A percentile compares a stretch with the other conserved stretches of the same genome.
Evolutionary conservation across 495 filamentous ascomycete genomes (phyloP).

Genomic region (Aspergillus homomorphus): DNA sequence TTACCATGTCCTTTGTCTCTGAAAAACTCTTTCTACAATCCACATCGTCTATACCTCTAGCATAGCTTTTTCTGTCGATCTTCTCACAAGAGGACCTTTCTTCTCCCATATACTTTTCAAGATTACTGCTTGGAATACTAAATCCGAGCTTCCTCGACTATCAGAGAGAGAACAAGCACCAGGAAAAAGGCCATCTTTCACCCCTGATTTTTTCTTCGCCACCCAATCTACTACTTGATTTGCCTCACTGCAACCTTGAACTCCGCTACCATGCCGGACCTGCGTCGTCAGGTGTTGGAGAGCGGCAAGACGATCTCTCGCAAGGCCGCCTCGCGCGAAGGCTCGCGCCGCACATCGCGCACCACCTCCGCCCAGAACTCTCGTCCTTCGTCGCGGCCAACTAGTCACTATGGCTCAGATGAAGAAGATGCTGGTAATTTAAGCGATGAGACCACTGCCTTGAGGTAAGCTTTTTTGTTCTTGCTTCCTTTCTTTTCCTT

Average conservation of each 20-base stretch:
- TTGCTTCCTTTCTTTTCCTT: slow-evolving; percentile 10
- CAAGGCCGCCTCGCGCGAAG: slow-evolving; percentile 74
- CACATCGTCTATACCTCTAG: slow-evolving; percentile 15
- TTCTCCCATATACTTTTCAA: background rate
- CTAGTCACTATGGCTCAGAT: slow-evolving; percentile 63
- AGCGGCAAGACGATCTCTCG: slow-evolving; percentile 89
- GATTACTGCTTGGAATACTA: too few relatives aligned
- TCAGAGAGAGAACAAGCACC: background rate
- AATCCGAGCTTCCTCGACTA: background rate
- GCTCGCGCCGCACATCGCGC: slow-evolving; percentile 63
- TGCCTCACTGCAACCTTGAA: too few relatives aligned
- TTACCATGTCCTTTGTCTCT: slow-evolving; percentile 33
- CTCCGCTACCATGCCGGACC: slow-evolving; percentile 50
- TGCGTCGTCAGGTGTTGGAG: slow-evolving; percentile 76
- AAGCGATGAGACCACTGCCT: slow-evolving; percentile 61
- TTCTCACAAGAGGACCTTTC: background rate
- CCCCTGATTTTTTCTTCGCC: too few relatives aligned
- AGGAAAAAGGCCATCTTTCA: background rate
- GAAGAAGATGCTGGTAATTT: slow-evolving; percentile 70
- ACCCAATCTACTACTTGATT: too few relatives aligned
- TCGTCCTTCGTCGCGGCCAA: slow-evolving; percentile 54
- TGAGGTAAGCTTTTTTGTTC: slow-evolving; percentile 54
- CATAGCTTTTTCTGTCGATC: slow-evolving; percentile 11
- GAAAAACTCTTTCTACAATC: slow-evolving; percentile 16
- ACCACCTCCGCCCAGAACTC: slow-evolving; percentile 60